Conservation (phyloP, 371 early-diverging fungal genomes). For the Syncephalastrum contaminatum region DNA sequence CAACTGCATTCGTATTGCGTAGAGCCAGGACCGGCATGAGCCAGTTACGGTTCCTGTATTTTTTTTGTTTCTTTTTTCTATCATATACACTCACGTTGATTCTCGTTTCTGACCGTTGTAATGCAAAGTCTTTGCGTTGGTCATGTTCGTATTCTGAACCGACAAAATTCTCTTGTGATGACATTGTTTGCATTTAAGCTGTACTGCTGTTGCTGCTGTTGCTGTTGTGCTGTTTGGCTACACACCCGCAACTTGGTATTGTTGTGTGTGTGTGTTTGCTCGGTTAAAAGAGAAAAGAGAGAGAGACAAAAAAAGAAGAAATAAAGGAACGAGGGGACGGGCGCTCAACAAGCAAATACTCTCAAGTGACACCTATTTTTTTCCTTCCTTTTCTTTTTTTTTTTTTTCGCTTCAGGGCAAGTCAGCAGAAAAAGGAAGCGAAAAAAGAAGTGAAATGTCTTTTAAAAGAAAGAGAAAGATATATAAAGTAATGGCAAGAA, state of each 20-base stretch:
- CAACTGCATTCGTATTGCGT: background rate
- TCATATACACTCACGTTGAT: slow-evolving; percentile 1
- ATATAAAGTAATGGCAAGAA: background rate
- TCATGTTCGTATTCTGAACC: slow-evolving; percentile 9
- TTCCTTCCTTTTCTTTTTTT: background rate
- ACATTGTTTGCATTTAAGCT: slow-evolving; percentile 6
- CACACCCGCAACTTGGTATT: background rate
- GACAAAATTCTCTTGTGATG: slow-evolving; percentile 10
- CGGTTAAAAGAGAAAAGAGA: background rate
- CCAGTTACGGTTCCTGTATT: background rate
- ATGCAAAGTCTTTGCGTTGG: slow-evolving; percentile 5
- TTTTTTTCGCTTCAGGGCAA: background rate
- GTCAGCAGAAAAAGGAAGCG: slow-evolving; percentile 2
- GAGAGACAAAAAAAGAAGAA: slow-evolving; percentile 8
- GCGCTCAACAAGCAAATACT: background rate
- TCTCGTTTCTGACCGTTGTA: slow-evolving; percentile 8
- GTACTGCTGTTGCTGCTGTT: slow-evolving; percentile 1
- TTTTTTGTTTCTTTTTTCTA: background rate
- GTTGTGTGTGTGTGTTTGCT: background rate
- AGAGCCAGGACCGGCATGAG: background rate
- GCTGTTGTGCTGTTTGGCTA: slow-evolving; percentile 1
- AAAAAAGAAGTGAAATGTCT: background rate
- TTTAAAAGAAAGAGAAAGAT: background rate
- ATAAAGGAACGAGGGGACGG: slow-evolving; percentile 2
- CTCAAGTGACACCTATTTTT: background rate